Percentiles rank a stretch among this genome's conserved stretches.
Evolutionary conservation across 2,329 filamentous ascomycete genomes (phyloP).

Genomic region (Aspergillus phoenicis): DNA sequence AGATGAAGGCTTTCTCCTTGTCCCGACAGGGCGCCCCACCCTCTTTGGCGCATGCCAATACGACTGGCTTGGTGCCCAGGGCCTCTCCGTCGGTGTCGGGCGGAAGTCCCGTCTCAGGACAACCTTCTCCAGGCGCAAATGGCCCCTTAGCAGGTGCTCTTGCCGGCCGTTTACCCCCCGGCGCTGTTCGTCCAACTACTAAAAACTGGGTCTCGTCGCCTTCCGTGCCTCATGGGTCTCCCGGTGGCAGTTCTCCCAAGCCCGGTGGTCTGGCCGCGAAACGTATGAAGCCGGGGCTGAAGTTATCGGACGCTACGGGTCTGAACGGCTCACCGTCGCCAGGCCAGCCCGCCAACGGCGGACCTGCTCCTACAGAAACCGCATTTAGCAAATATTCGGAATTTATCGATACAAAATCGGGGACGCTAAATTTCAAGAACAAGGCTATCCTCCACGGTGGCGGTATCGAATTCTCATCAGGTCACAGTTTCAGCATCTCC

Average conservation of each 20-base stretch:
- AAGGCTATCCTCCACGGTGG: slow-evolving; percentile 86
- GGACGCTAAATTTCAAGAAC: slow-evolving; percentile 88
- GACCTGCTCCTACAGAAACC: slow-evolving; percentile 47
- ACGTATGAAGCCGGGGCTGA: slow-evolving; percentile 51
- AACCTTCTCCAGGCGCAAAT: slow-evolving; percentile 23
- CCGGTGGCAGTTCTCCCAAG: slow-evolving; percentile 45
- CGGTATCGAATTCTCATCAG: slow-evolving; percentile 89
- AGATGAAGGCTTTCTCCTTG: slow-evolving; percentile 70
- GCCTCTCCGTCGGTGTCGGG: slow-evolving; percentile 7
- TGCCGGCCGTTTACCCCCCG: slow-evolving; percentile 32
- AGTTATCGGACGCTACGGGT: slow-evolving; percentile 52
- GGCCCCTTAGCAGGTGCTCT: slow-evolving; percentile 35
- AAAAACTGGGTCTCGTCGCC: slow-evolving; percentile 40
- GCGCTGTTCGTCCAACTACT: slow-evolving; percentile 30
- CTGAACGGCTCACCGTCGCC: slow-evolving; percentile 53
- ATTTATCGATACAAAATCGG: slow-evolving; percentile 87
- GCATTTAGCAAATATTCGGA: slow-evolving; percentile 72
- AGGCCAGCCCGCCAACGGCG: slow-evolving; percentile 31
- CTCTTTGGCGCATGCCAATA: slow-evolving; percentile 34
- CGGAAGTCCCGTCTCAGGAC: slow-evolving; percentile 16
- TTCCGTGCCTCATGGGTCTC: slow-evolving; percentile 13
- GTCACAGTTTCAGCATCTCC: slow-evolving; percentile 88
- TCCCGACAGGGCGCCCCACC: slow-evolving; percentile 62
- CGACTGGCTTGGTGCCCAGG: slow-evolving; percentile 38
- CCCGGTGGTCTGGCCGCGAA: slow-evolving; percentile 52